These are phyloP conservation scores for Allomyces macrogynus DNA, from an alignment of 192 early-diverging fungal genomes.

Conservation along the genomic window DNA sequence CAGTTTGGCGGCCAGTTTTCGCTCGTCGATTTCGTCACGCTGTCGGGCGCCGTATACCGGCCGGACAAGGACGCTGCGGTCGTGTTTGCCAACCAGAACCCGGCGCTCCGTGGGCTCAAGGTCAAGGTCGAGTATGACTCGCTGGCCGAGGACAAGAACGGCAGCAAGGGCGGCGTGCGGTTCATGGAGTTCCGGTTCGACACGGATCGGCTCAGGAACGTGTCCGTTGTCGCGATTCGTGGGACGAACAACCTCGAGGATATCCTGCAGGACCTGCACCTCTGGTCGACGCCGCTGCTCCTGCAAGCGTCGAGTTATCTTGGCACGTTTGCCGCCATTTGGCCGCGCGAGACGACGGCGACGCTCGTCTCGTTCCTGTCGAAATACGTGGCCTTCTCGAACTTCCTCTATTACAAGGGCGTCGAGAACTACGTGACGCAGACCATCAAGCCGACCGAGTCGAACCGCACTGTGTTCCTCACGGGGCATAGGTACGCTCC, in stretches of 20 bases:
- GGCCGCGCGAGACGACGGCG: neutral
- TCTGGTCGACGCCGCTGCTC: neutral
- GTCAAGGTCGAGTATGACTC: no score
- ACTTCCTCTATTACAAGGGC: neutral
- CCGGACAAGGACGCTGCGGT: no score
- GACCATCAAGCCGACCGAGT: neutral
- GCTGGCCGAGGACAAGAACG: no score
- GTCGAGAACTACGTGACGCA: neutral
- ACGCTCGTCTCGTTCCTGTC: neutral
- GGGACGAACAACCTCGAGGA: neutral
- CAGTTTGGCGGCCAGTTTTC: no score
- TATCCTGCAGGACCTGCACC: neutral
- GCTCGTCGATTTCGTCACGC: no score
- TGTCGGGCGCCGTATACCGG: no score
- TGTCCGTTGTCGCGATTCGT: neutral
- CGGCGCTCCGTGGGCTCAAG: no score
- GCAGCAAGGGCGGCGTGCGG: neutral
- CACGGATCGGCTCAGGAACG: neutral
- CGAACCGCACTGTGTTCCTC: neutral
- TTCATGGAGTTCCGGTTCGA: neutral
- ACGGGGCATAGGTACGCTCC: neutral
- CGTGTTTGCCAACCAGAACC: no score
- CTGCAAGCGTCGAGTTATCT: neutral
- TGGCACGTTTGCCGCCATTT: neutral
- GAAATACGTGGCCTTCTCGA: neutral